Base-by-base conservation (phyloP, 192 early-diverging fungal species). In the Rhizophagus prolifer region DNA sequence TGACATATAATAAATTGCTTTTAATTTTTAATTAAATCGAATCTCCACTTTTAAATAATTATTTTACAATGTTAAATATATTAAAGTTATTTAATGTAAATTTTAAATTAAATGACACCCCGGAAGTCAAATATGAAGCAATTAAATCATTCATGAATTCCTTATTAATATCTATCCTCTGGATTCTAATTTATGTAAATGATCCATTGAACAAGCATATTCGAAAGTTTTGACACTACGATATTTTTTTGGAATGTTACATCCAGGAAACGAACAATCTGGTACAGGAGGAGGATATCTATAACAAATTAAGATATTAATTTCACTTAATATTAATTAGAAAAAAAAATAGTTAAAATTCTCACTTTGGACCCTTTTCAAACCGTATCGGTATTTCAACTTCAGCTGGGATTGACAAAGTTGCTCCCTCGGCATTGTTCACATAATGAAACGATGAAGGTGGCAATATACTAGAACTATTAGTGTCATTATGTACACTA, bases 121-220 rank as follows among this genome's bases (percentile, higher is more conserved):
- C 50, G 16, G 19, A 21, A n/a, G 50, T 19, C 50, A 54, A 21
- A 54, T 54, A 14, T 50, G 16, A 14, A 50, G 4, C 5, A 50
- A 4, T 50, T 14, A 50, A 50, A 50, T 3, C 4, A 5, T 14
- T 54, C 50, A 6, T 54, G 6, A 54, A 54, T 21, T 54, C 19
- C 50, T 5, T 50, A 13, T 3, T 50, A 19, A 50, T 50, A 50
- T 19, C 16, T 19, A 54, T 54, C 50, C 50, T 54, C 12, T 54
- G 19, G 19, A 54, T 19, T 84, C 81, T 8, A 84, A 25, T 58
- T 72, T 13, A 44, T 82, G 80, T 21, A 85, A 64, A 66, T 92
- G 90, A n/a, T 86, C 85, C 50, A 92, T 81, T 26, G 88, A 90
- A 70, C 90, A 92, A 0, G 88, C 89, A 47, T 86, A 81, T 54